phyloP scores from a whole-genome alignment of 2,329 filamentous ascomycete species.

The Fusarium sp. region DNA sequence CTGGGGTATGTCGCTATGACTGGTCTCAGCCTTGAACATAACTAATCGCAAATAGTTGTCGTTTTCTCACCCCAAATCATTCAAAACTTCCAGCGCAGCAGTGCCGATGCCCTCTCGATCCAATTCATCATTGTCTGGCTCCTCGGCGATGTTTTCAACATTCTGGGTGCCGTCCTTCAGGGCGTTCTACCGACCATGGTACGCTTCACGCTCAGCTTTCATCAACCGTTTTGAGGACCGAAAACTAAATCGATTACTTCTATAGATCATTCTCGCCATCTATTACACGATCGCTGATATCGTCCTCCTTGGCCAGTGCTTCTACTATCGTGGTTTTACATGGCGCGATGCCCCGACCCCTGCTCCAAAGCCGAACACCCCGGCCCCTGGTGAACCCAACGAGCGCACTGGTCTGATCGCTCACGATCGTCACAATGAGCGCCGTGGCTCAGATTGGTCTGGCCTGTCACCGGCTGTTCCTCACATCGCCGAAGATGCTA shows the following conservation, averaged over 20 bases:
- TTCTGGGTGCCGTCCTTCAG: conserved; percentile 90
- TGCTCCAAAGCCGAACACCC: conserved; percentile 54
- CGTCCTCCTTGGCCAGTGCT: conserved; percentile 88
- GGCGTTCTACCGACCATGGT: conserved; percentile 94
- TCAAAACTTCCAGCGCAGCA: conserved; percentile 88
- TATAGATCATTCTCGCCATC: conserved; percentile 84
- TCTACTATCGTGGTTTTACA: conserved; percentile 93
- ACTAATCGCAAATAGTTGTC: conserved; percentile 67
- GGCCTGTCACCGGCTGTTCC: conserved; percentile 85
- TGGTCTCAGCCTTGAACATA: neutral
- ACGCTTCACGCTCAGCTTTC: conserved; percentile 31
- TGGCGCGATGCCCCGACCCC: conserved; percentile 66
- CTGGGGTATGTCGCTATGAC: conserved; percentile 66
- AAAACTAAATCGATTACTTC: conserved; percentile 23
- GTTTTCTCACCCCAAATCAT: conserved; percentile 98
- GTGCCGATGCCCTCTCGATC: conserved; percentile 88
- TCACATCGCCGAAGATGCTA: conserved; percentile 66
- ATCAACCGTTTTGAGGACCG: neutral
- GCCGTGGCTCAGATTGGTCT: conserved; percentile 67
- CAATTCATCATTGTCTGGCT: conserved; percentile 96
- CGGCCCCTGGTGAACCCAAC: conserved; percentile 53
- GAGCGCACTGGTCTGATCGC: conserved; percentile 60
- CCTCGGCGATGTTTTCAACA: conserved; percentile 95
- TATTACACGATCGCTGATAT: conserved; percentile 95
- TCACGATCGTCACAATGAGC: conserved; percentile 50